phyloP scores from a whole-genome alignment of 2,329 filamentous ascomycete species.

The Phialophora macrospora region DNA sequence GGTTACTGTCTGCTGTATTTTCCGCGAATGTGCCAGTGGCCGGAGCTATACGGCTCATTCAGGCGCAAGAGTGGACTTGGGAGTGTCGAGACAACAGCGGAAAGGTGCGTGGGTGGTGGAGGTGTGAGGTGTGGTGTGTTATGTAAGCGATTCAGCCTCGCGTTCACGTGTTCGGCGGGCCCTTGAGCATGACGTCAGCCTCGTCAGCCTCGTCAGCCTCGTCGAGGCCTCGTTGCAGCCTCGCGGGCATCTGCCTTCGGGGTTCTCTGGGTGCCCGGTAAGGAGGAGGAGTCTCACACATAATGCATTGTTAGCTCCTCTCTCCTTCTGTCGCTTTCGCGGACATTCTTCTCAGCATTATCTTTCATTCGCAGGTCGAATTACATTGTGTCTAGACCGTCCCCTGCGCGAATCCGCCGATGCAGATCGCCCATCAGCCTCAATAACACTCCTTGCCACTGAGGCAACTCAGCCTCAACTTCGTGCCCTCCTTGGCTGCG shows the following conservation, averaged over 20 bases:
- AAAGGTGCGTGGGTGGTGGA: not conserved
- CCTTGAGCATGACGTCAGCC: conserved; percentile 21
- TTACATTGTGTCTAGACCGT: not conserved
- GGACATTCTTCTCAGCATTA: conserved; percentile 1
- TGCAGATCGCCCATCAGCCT: conserved; percentile 1
- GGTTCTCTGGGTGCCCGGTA: not conserved
- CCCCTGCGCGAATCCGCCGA: not conserved
- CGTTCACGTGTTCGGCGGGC: not conserved
- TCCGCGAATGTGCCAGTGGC: not conserved
- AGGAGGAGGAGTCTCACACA: conserved; percentile 9
- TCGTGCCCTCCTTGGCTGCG: not conserved
- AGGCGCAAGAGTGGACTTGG: not conserved
- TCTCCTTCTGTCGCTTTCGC: conserved; percentile 16
- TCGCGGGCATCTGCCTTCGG: conserved; percentile 5
- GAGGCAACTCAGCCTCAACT: conserved; percentile 12
- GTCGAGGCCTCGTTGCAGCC: conserved; percentile 18
- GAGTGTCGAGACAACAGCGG: not conserved
- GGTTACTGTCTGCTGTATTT: not conserved
- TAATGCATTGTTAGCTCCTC: conserved; percentile 4
- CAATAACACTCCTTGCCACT: conserved; percentile 24
- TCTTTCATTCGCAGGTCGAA: conserved; percentile 2
- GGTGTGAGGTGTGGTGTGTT: not conserved
- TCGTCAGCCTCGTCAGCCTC: conserved; percentile 25
- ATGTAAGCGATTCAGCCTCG: not conserved
- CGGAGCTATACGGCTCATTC: not conserved